These are phyloP conservation scores for Austroboletus festivus DNA, from an alignment of 768 basidiomycete species.

Conservation along the genomic window DNA sequence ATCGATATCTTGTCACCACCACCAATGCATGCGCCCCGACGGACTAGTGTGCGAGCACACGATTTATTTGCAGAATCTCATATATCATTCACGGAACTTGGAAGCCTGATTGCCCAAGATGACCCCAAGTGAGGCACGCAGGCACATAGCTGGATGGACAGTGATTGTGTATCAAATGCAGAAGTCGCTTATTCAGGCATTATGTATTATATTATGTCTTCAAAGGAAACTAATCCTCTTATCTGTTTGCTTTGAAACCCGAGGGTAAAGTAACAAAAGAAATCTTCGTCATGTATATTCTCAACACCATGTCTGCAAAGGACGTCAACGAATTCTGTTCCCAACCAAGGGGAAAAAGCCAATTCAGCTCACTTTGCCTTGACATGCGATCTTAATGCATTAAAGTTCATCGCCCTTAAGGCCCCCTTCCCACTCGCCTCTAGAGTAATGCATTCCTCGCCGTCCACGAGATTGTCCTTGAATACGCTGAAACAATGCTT, in stretches of 20 bases:
- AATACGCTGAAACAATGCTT: constrained; percentile 42
- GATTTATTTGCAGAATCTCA: constrained; percentile 26
- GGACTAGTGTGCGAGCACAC: constrained; percentile 21
- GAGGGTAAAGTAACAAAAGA: constrained; percentile 30
- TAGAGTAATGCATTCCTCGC: background rate
- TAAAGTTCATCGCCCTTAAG: constrained; percentile 37
- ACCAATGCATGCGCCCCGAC: constrained; percentile 7
- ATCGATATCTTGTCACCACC: constrained; percentile 21
- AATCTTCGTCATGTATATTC: constrained; percentile 53
- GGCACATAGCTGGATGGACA: background rate
- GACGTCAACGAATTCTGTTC: constrained; percentile 2
- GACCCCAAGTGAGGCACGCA: background rate
- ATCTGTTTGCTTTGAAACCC: background rate
- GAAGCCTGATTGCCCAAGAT: constrained; percentile 17
- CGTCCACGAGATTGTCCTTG: no score
- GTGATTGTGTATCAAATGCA: background rate
- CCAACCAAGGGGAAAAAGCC: background rate
- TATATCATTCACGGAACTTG: constrained; percentile 26
- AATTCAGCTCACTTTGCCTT: constrained; percentile 51
- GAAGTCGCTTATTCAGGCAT: no score
- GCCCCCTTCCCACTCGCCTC: background rate
- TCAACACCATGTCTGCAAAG: constrained; percentile 46
- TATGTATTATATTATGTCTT: background rate
- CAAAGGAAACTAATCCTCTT: background rate
- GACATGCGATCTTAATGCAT: constrained; percentile 60